These are phyloP conservation scores for Mycena belliarum DNA, from an alignment of 768 basidiomycete species.

Conservation along the genomic window DNA sequence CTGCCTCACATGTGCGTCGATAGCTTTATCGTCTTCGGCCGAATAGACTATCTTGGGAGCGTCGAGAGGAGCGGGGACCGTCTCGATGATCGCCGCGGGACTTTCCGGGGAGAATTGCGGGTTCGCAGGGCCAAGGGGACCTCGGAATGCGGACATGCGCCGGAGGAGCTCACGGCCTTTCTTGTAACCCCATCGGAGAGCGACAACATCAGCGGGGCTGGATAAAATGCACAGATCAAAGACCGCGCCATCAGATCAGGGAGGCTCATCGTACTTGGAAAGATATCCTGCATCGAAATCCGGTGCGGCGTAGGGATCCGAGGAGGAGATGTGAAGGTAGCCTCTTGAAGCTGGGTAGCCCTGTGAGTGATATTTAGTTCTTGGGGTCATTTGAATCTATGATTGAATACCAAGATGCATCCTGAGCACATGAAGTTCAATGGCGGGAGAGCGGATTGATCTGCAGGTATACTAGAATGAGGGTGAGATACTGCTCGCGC, in stretches of 20 bases:
- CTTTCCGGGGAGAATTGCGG: slow-evolving; percentile 23
- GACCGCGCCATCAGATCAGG: background rate
- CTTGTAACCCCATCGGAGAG: slow-evolving; percentile 30
- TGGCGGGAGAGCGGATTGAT: background rate
- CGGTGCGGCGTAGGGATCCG: slow-evolving; percentile 6
- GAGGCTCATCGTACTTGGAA: background rate
- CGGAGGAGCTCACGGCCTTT: slow-evolving; percentile 24
- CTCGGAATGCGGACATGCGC: background rate
- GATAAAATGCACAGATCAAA: background rate
- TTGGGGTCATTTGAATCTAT: no score
- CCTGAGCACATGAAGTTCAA: background rate
- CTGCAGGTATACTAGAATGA: background rate
- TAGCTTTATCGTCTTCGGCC: no score
- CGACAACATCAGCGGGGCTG: slow-evolving; percentile 29
- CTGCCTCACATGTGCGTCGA: slow-evolving; percentile 40
- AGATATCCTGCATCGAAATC: slow-evolving; percentile 20
- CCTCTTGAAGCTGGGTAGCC: slow-evolving; percentile 21
- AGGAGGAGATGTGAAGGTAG: slow-evolving; percentile 17
- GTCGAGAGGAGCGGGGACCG: no score
- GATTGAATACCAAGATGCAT: background rate
- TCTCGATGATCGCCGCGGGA: no score
- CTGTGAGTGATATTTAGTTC: background rate
- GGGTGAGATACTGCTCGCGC: background rate
- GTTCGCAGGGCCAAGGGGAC: slow-evolving; percentile 10
- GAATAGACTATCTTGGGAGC: no score